These are phyloP conservation scores for Mycena olivaceomarginata DNA, from an alignment of 768 basidiomycete genomes.

Conservation along the genomic window DNA sequence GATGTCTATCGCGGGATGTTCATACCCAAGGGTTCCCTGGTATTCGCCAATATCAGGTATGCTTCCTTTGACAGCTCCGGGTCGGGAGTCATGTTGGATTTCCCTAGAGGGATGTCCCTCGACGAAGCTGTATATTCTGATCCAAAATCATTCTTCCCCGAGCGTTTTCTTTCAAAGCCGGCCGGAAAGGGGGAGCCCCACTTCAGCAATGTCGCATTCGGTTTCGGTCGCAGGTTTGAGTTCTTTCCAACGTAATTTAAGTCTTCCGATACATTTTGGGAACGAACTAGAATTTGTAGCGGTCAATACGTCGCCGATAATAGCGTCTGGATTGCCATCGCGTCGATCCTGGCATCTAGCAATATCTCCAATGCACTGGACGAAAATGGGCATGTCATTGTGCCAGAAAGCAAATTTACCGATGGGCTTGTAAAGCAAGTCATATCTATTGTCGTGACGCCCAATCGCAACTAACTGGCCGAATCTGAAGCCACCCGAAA, in stretches of 20 bases:
- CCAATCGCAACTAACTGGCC: no score
- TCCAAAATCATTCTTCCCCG: conserved; percentile 52
- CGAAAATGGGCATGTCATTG: conserved; percentile 56
- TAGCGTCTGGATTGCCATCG: conserved; percentile 67
- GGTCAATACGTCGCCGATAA: conserved; percentile 68
- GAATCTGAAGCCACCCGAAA: background rate
- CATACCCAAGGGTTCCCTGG: conserved; percentile 55
- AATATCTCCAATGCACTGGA: conserved; percentile 65
- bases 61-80: background rate
- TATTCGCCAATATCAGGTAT: conserved; percentile 51
- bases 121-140: conserved; percentile 51
- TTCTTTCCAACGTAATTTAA: no score
- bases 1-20: conserved; percentile 58
- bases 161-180: conserved; percentile 47
- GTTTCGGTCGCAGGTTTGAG: conserved; percentile 32
- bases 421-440: conserved; percentile 8
- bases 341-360: conserved; percentile 66
- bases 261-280: background rate
- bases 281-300: conserved; percentile 62
- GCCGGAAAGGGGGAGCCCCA: conserved; percentile 9
- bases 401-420: conserved; percentile 51
- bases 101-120: conserved; percentile 50
- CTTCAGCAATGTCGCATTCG: conserved; percentile 28
- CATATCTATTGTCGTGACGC: no score
- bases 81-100: background rate